Conservation (phyloP, 208 protist genomes). For the Crithidia fasciculata region DNA sequence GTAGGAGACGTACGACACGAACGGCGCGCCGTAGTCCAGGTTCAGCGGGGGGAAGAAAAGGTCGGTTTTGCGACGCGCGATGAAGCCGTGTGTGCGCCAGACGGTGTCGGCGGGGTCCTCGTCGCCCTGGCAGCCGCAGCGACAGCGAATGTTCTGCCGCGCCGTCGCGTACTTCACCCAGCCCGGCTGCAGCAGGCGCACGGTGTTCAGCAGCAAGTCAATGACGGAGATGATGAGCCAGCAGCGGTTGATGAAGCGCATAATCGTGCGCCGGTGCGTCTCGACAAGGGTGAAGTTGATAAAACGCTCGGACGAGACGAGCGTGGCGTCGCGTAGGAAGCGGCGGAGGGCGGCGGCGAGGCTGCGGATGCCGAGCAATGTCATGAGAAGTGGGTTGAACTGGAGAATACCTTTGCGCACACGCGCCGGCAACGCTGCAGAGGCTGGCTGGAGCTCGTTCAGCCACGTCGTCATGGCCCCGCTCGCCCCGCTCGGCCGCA, state of each 20-base stretch:
- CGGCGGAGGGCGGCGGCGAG: slow-evolving; percentile 66
- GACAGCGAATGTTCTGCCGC: slow-evolving; percentile 59
- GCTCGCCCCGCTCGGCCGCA: neutral
- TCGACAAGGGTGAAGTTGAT: slow-evolving; percentile 55
- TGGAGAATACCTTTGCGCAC: slow-evolving; percentile 60
- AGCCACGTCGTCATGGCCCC: slow-evolving; percentile 21
- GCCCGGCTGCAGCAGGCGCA: slow-evolving; percentile 62
- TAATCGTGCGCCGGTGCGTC: slow-evolving; percentile 56
- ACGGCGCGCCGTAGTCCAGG: slow-evolving; percentile 84
- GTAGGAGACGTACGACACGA: slow-evolving; percentile 67
- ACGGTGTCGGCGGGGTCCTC: slow-evolving; percentile 44
- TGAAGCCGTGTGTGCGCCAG: slow-evolving; percentile 53
- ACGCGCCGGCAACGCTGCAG: slow-evolving; percentile 48
- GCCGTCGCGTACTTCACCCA: slow-evolving; percentile 80
- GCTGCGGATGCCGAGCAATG: slow-evolving; percentile 76
- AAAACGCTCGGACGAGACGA: slow-evolving; percentile 78
- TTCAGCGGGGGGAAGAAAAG: slow-evolving; percentile 78
- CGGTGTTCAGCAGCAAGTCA: slow-evolving; percentile 81
- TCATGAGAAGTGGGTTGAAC: slow-evolving; percentile 71
- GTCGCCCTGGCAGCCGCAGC: slow-evolving; percentile 60
- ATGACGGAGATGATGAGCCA: slow-evolving; percentile 77
- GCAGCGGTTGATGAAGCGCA: slow-evolving; percentile 60
- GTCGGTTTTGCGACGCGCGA: slow-evolving; percentile 66
- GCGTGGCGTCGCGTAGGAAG: slow-evolving; percentile 71
- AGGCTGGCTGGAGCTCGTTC: slow-evolving; percentile 48